Evolutionary conservation across 345 rosid species (phyloP), one percentile per base, ranked within the genome.

Genomic region (Eutrema yunnanense): DNA sequence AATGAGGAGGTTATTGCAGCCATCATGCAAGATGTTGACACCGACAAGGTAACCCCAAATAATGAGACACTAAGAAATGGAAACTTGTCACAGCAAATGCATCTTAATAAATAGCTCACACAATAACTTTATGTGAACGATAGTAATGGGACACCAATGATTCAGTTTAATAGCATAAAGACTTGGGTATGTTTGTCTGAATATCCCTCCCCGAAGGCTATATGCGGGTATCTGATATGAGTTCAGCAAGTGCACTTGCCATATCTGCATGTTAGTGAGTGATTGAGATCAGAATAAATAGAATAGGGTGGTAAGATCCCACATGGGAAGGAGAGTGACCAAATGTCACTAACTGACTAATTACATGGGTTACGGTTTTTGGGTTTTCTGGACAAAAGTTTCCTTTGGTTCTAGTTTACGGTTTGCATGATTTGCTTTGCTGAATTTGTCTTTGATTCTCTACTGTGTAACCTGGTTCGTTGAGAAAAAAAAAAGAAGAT

Each of bases 21-120:
- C 65, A 89, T 94, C 65, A 94, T 94, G 97, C 98, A 72, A 5
- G 98, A 94, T 58, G 97, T 94, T 16, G 98, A 94, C 78, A 84
- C 97, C 6, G 97, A 94, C 88, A 94, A 91, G 98, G 97, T 89
- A 70, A 73, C 26, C 41, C 32, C 68, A 42, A 34, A 78, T 30
- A 19, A 40, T 49, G 27, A 48, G 42, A 65, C 41, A 34, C 37
- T 34, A 13, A 34, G 41, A 29, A 43, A 63, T 26, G 6, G 8
- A 64, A 37, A 38, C 16, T 56, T 62, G 50, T 54, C 65, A 46
- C 34, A 37, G 42, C 34, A 26, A 51, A 43, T 54, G 13, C 55
- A 26, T 42, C 19, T 50, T 44, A 6, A 13, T 19, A 2, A 19
- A 19, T 34, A 38, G 9, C 14, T 40, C 68, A 14, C 59, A 16